Conservation (phyloP, 1,284 basidiomycete genomes). For the Ganoderma lingzhi region DNA sequence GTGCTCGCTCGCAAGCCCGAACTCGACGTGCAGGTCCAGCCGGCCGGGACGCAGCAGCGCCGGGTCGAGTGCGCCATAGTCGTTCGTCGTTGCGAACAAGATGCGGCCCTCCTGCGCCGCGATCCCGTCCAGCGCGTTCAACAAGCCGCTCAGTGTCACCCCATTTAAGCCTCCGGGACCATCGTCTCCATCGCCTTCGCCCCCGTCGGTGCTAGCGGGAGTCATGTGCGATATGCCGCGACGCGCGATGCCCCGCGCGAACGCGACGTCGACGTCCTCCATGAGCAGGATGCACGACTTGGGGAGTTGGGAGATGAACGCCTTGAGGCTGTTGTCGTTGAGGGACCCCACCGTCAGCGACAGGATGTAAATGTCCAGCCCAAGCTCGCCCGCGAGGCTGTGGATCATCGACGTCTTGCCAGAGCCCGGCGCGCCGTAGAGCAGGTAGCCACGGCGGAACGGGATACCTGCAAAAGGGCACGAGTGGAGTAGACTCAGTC, state of each 20-base stretch:
- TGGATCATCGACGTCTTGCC: slow-evolving; percentile 83
- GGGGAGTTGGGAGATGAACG: slow-evolving; percentile 72
- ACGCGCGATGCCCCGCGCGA: slow-evolving; percentile 59
- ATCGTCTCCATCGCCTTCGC: slow-evolving; percentile 25
- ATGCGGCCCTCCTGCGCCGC: slow-evolving; percentile 80
- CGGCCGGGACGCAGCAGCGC: slow-evolving; percentile 81
- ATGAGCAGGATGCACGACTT: slow-evolving; percentile 77
- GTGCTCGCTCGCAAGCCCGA: slow-evolving; percentile 70
- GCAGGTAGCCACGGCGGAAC: slow-evolving; percentile 75
- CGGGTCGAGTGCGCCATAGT: slow-evolving; percentile 69
- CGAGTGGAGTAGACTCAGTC: too few relatives aligned
- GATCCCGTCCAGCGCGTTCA: slow-evolving; percentile 80
- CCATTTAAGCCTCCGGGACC: slow-evolving; percentile 32
- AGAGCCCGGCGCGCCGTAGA: slow-evolving; percentile 77
- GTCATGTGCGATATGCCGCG: slow-evolving; percentile 43
- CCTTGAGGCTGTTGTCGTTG: slow-evolving; percentile 47
- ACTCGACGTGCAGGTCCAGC: slow-evolving; percentile 80
- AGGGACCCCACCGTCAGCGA: slow-evolving; percentile 70
- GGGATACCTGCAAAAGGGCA: slow-evolving; percentile 55
- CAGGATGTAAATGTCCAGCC: slow-evolving; percentile 77
- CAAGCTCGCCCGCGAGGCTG: slow-evolving; percentile 78
- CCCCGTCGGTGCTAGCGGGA: slow-evolving; percentile 18
- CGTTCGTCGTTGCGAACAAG: slow-evolving; percentile 81
- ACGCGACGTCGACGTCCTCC: slow-evolving; percentile 84
- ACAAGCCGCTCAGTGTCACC: slow-evolving; percentile 72